phyloP scores from a whole-genome alignment of 129 eudicot species.

The Deinandra increscens region DNA sequence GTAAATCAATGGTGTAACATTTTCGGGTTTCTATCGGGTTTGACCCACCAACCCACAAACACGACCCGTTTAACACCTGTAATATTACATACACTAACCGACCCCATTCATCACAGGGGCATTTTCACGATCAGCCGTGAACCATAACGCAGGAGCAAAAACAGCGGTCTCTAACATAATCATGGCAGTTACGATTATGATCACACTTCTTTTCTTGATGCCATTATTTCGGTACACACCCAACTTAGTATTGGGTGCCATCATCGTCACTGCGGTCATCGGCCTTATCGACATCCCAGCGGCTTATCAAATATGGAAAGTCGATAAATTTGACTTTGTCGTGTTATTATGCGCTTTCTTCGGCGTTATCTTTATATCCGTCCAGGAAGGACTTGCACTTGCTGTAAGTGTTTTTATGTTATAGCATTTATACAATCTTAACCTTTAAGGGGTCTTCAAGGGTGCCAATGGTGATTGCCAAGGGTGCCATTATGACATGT shows the following conservation, averaged over 20 bases:
- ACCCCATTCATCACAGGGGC: conserved; percentile 47
- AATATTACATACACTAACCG: conserved; percentile 1
- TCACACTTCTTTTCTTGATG: conserved; percentile 82
- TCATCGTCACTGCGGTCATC: conserved; percentile 75
- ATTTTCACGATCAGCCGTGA: conserved; percentile 87
- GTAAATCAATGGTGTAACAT: no score
- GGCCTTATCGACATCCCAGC: conserved; percentile 80
- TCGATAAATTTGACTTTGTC: conserved; percentile 75
- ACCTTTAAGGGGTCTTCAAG: no score
- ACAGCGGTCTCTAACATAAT: conserved; percentile 82
- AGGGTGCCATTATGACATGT: no score
- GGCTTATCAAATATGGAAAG: conserved; percentile 72
- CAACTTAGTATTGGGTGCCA: conserved; percentile 72
- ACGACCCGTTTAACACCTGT: no score
- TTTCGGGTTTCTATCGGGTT: no score
- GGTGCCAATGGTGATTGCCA: no score
- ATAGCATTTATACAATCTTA: no score
- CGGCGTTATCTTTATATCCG: conserved; percentile 78
- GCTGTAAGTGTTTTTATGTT: conserved; percentile 45
- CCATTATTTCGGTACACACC: conserved; percentile 90
- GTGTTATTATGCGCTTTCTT: conserved; percentile 79
- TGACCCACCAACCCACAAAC: no score
- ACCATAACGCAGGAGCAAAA: conserved; percentile 81
- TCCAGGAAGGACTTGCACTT: conserved; percentile 71
- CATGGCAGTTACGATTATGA: conserved; percentile 83